Base-by-base conservation (phyloP, 2,329 filamentous ascomycete genomes). In the Cercospora sp. region DNA sequence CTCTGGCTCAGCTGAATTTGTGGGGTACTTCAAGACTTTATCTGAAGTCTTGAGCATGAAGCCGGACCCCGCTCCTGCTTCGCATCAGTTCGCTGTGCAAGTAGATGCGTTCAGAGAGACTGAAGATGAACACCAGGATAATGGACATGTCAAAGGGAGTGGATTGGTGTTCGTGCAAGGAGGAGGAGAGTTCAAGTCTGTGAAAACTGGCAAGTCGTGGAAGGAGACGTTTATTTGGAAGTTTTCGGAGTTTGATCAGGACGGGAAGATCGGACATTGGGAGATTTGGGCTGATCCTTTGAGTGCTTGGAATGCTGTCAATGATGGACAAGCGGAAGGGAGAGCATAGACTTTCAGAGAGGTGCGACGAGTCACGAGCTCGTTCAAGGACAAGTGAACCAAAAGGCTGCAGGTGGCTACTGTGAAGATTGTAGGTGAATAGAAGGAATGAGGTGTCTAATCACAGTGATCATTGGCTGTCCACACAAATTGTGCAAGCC, bases 261-360 rank as follows among this genome's bases (percentile, higher is more conserved):
- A 62, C 1, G 60, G 60, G 13, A 48, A 13, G 39, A 45, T 62
- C 8, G 60, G 60, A 20, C 33, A 31, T 30, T 62, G 60, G 60
- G 60, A 62, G 39, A 51, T 62, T 12, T 62, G 36, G 60, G 60
- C 60, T n/a, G 60, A 48, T 51, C 39, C 60, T 26, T 48, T 62
- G 26, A 62, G 60, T 51, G 60, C 60, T 18, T 62, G 60, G 60
- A 51, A 48, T 62, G 39, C 60, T 6, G 60, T 62, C 10, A 51
- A 28, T 3, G 60, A 30, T 12, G 60, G 33, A 16, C 31, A 45
- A 16, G 60, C 28, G 23, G 36, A 51, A 26, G 39, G 30, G 1
- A n/a, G 48, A 1, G 48, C 48, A 6, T 55, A 30, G 23, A 4
- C 30, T 4, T 3, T 13, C 6, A 9, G 23, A n/a, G 23, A n/a